Base-by-base conservation (phyloP, 257 asterid species). In the Sherardia arvensis region DNA sequence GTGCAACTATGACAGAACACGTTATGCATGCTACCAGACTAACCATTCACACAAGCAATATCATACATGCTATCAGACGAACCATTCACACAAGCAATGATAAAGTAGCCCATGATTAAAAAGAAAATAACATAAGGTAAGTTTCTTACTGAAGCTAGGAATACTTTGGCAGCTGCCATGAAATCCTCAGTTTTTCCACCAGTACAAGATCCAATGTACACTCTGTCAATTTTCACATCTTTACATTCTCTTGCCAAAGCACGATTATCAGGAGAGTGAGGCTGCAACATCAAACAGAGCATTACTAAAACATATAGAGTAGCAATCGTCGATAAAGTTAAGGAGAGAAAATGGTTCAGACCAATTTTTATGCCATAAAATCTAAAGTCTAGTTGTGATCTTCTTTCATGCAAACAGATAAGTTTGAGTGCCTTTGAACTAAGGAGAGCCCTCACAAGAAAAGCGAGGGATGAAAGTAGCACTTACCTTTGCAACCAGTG, bases 161-260 rank as follows among this genome's bases (percentile, higher is more conserved):
- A 81, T 65, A 87, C 80, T 87, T 80, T 92, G 33, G 99, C 99
- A 66, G 96, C 97, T 65, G 96, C 97, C 94, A 89, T 81, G 75
- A 92, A 92, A 81, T 92, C 99, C 76, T 92, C 97, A 3, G 94
- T 87, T 76, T 92, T 92, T 18, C 96, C 97, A 82, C 99, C 94
- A 62, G 97, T 89, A 75, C 99, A 92, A 53, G 97, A 92, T 71
- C 99, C 99, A 65, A 89, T 89, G 63, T 92, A 92, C 18, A 91
- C 98, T 76, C 98, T 80, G 74, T 88, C 96, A 49, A 88, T 91
- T 70, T 91, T 86, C 78, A 89, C 95, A 70, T 89, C 95, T 80
- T 83, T 80, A 85, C 99, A 89, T 78, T 89, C 97, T 77, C 97
- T 78, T 26, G 97, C 97, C 78, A 89, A 80, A 66, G 97, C 99